Base-by-base conservation (phyloP, 2,329 filamentous ascomycete species). In the Cadophora malorum region DNA sequence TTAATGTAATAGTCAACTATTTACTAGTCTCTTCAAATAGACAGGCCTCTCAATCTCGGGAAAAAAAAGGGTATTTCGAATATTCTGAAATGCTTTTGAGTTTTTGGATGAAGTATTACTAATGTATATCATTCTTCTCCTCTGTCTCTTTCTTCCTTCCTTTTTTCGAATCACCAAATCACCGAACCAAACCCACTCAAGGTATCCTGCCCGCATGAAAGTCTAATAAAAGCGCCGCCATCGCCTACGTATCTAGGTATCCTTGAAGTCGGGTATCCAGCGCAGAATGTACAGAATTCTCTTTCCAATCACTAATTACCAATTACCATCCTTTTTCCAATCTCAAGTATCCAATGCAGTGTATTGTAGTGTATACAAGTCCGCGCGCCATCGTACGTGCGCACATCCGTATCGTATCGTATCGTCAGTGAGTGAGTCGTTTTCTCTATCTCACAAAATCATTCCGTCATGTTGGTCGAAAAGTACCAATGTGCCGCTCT, bases 381-480 rank as follows among this genome's bases (percentile, higher is more conserved):
- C 4, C 7, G n/a, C 19, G 33, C 35, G 56, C 56, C 41, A 59
- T 59, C 28, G 56, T 59, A 59, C 56, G 56, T 45, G 56, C 56
- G 21, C 10, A 9, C 38, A 38, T 38, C 9, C 41, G 41, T 45
- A 19, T 45, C 41, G 41, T 45, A 14, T 5, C 33, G 56, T 45
- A 21, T 59, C 56, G 35, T 59, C 35, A 28, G 12, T 45, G 28
- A 28, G 28, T 28, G 28, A 28, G 5, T 28, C 28, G 28, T 28
- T 5, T 28, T 28, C 28, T 28, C 28, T 5, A 28, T 28, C 28
- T 28, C 5, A 28, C 5, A 28, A 3, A 28, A 28, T 41, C 56
- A 59, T 59, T 59, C 25, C 56, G 56, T 59, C 56, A 35, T 59
- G 56, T 59, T 59, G 56, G 56, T 41, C 56, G 56, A 59, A 58